phyloP scores from a whole-genome alignment of 2,329 filamentous ascomycete genomes.

The Proliferodiscus dingleyae region DNA sequence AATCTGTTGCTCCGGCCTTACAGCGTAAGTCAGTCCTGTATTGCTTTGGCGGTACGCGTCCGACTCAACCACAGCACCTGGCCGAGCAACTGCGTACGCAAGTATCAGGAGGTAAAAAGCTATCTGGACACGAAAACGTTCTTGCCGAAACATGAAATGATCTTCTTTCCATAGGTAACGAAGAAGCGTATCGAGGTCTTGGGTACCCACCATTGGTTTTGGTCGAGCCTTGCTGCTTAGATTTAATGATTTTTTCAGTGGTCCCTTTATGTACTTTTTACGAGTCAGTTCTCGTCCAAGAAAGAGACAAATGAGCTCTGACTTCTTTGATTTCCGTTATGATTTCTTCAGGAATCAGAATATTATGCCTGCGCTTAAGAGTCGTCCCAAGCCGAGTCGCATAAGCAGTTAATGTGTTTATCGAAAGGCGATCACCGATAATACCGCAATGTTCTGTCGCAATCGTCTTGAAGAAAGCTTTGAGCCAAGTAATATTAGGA shows the following conservation, averaged over 20 bases:
- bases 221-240: neutral
- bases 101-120: neutral
- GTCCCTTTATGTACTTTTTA: neutral
- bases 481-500: neutral
- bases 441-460: neutral
- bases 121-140: neutral
- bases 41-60: neutral
- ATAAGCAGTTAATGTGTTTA: neutral
- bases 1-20: neutral
- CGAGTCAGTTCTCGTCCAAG: neutral
- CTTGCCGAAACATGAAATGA: neutral
- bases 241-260: neutral
- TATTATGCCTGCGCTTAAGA: neutral
- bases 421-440: neutral
- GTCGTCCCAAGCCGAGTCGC: neutral
- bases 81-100: neutral
- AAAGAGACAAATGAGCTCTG: neutral
- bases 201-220: neutral
- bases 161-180: neutral
- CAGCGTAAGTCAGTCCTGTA: neutral
- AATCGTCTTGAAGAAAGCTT: neutral
- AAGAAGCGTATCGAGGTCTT: neutral
- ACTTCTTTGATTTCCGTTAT: neutral
- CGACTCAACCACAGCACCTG: neutral
- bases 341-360: neutral